A percentile compares a stretch with the other conserved stretches of the same genome.
Evolutionary conservation across 2,329 filamentous ascomycete species (phyloP).

Genomic region (Phaeosphaeria sp.): DNA sequence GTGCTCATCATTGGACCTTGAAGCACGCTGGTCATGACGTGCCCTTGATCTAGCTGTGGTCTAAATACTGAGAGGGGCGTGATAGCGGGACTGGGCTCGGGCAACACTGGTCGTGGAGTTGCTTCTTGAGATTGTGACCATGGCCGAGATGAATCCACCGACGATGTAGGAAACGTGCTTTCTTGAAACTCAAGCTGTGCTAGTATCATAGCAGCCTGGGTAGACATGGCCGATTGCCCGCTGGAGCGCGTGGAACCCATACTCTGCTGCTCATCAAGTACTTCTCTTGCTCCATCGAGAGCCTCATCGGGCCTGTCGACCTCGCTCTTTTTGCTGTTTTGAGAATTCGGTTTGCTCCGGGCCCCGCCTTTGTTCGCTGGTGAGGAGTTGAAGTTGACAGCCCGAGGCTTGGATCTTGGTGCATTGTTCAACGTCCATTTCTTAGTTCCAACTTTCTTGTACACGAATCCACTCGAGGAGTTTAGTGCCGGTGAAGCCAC

Average conservation of each 20-base stretch:
- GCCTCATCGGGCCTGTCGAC: not conserved
- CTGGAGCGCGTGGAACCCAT: constrained; percentile 10
- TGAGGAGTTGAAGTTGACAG: constrained; percentile 34
- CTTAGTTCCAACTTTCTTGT: constrained; percentile 26
- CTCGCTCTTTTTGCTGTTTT: not conserved
- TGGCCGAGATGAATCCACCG: constrained; percentile 17
- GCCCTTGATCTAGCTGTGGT: constrained; percentile 22
- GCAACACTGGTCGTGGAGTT: constrained; percentile 20
- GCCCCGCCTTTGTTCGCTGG: constrained; percentile 12
- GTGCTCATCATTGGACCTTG: constrained; percentile 45
- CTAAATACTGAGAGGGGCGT: constrained; percentile 41
- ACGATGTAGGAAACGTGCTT: constrained; percentile 25
- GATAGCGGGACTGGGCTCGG: constrained; percentile 28
- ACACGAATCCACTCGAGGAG: constrained; percentile 35
- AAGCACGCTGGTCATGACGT: constrained; percentile 18
- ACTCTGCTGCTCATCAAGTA: not conserved
- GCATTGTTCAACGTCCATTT: constrained; percentile 10
- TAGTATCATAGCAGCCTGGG: constrained; percentile 44
- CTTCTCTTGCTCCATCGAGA: not conserved
- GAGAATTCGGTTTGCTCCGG: not conserved
- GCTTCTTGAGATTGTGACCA: constrained; percentile 23
- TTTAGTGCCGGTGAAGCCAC: constrained; percentile 29
- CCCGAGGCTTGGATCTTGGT: constrained; percentile 23
- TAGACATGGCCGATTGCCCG: constrained; percentile 39
- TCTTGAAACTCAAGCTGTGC: constrained; percentile 44